Evolutionary conservation across 495 filamentous ascomycete species (phyloP), one percentile per base, ranked within the genome.

Genomic region (Trichocladium uniseriatum): DNA sequence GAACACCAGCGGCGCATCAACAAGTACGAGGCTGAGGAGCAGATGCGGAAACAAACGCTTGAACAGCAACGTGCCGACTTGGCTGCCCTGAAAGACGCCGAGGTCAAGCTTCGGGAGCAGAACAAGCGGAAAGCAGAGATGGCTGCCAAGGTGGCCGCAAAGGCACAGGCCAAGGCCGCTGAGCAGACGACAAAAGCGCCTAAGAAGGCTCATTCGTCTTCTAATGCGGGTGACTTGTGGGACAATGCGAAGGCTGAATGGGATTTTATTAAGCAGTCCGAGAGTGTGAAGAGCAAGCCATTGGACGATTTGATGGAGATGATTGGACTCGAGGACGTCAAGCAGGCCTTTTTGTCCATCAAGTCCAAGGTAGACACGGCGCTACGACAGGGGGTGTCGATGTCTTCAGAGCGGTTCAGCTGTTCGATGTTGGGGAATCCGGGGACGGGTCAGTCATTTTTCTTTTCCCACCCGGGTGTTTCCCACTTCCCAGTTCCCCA

Each of bases 391-490:
- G 65, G 65, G 1, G 61, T 72, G 0, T 70, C 80, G 40, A 58
- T 86, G 5, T 72, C 69, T 21, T 55, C 64, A 0, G 80, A 88
- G 48, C 67, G 86, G 13, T 82, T 84, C 50, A 77, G 81, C 15
- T 70, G 75, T 1, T 75, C 75, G 0, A 69, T 94, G 11, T 70
- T 88, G 0, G 87, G 87, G 1, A 94, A 91, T 63, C 87, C 87
- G 0, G 87, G 87, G 8, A 90, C 84, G 44, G 86, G 86, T 80
- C 66, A 45, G 65, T 47, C 43, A 28, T 19, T 38, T 9, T 31
- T 38, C 27, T 7, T 19, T 34, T 4, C 5, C 24, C 13, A n/a
- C n/a, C n/a, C n/a, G n/a, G n/a, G n/a, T 34, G 5, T 34, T 34
- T 34, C 14, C 3, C 15, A 1, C 16, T 13, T 16, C 36, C 5